Percentiles rank a stretch among this genome's conserved stretches.
These are phyloP conservation scores for Rhodotorula glutinis DNA, from an alignment of 1,284 basidiomycete species.

Conservation along the genomic window DNA sequence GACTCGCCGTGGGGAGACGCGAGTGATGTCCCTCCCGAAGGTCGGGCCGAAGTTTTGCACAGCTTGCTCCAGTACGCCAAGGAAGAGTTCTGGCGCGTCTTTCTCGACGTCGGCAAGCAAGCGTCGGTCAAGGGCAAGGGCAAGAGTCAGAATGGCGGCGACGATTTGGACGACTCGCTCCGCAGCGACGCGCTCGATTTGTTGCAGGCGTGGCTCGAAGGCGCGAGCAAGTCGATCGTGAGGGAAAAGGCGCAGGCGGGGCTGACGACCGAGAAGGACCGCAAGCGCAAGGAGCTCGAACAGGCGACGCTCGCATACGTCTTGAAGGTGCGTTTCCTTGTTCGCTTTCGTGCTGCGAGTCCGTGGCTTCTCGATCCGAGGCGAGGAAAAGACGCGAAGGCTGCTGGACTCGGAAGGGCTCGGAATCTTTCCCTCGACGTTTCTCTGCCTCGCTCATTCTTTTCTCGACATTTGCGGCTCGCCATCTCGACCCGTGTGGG, in stretches of 20 bases:
- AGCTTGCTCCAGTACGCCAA: slow-evolving; percentile 3
- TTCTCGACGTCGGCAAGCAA: slow-evolving; percentile 5
- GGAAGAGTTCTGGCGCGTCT: slow-evolving; percentile 23
- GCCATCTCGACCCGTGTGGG: too few relatives aligned
- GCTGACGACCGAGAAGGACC: not conserved
- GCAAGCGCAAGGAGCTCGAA: slow-evolving; percentile 15
- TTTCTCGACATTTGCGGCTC: too few relatives aligned
- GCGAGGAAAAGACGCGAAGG: too few relatives aligned
- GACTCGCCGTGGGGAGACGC: slow-evolving; percentile 26
- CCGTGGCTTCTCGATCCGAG: too few relatives aligned
- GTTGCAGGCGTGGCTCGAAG: slow-evolving; percentile 18
- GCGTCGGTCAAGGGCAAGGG: slow-evolving; percentile 4
- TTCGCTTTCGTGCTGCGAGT: not conserved
- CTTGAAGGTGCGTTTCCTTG: slow-evolving; percentile 18
- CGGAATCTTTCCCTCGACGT: too few relatives aligned
- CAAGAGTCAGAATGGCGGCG: slow-evolving; percentile 2
- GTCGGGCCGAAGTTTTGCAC: slow-evolving; percentile 15
- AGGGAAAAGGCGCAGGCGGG: not conserved
- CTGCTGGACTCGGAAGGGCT: too few relatives aligned
- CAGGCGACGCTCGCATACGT: slow-evolving; percentile 12
- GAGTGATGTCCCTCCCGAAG: slow-evolving; percentile 32
- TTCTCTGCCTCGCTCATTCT: too few relatives aligned
- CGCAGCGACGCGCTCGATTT: slow-evolving; percentile 15
- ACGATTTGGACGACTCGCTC: not conserved
- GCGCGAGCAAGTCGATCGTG: slow-evolving; percentile 6